Base-by-base conservation (phyloP, 495 filamentous ascomycete species). In the Lentithecium fluviatile region DNA sequence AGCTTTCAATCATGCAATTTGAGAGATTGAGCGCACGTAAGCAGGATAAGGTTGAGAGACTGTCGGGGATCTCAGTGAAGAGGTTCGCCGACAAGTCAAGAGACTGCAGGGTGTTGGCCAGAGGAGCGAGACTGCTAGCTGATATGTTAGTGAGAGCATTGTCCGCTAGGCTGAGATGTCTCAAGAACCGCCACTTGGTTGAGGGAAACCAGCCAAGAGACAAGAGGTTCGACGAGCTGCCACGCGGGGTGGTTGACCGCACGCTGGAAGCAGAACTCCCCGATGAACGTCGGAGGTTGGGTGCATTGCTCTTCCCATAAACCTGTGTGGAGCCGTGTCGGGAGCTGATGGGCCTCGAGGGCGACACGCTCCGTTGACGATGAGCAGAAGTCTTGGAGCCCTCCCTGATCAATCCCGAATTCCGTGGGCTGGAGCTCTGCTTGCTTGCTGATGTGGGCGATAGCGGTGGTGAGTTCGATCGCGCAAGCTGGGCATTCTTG, bases 1-100 rank as follows among this genome's bases (percentile, higher is more conserved):
- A 77, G 32, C 91, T 95, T 53, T 94, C 90, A 49, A 98, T 96
- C 93, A 97, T 96, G 80, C 94, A 97, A 68, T 91, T 85, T 13
- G 92, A 93, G 25, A 98, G 79, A 68, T 98, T 97, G 46, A 98
- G 75, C 23, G 94, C 91, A 46, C 90, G 83, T 21, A 98, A 80
- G 20, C 88, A 85, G 32, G 88, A 88, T 46, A 98, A 77, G 13
- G 82, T 86, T 37, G 91, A 85, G 34, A 98, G 74, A 67, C 88
- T 89, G 70, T 97, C 94, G 0, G 94, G 94, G 45, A 97, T 87
- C 67, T 96, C 89, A 0, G 84, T 84, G 48, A 97, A 92, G 19
- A 95, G 82, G 71, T 98, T 98, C 15, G 84, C 83, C 0, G 93
- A 97, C 26, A 98, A 78, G 72, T 98, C 94, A 37, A 98, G 79